phyloP scores from a whole-genome alignment of 2,329 filamentous ascomycete species.

The Clonostachys sp. region DNA sequence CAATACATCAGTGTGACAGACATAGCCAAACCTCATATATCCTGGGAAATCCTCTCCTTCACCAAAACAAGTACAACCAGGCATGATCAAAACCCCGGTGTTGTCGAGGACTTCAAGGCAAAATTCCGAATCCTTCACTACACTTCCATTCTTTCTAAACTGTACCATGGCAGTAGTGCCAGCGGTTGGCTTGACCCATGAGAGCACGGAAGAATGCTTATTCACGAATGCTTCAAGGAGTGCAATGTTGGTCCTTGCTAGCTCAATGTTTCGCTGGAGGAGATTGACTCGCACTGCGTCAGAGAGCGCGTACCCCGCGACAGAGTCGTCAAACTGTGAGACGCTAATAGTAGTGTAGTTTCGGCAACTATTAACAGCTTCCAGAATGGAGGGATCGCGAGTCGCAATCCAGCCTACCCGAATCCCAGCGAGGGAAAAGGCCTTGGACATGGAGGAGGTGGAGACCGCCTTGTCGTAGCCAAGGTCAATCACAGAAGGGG shows the following conservation, averaged over 20 bases:
- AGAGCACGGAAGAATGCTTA: constrained; percentile 56
- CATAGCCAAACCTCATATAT: constrained; percentile 75
- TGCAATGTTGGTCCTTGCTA: constrained; percentile 64
- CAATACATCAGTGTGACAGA: constrained; percentile 65
- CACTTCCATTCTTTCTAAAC: constrained; percentile 55
- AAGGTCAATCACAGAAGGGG: constrained; percentile 62
- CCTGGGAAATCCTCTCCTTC: constrained; percentile 61
- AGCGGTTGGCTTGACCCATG: constrained; percentile 70
- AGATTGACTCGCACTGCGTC: constrained; percentile 29
- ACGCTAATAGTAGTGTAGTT: constrained; percentile 88
- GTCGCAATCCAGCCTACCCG: constrained; percentile 80
- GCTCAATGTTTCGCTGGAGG: constrained; percentile 46
- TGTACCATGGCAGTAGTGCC: constrained; percentile 77
- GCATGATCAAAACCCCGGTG: constrained; percentile 70
- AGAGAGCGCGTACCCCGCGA: constrained; percentile 72
- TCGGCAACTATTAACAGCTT: constrained; percentile 57
- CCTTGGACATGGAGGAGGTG: constrained; percentile 81
- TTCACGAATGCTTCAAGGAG: constrained; percentile 65
- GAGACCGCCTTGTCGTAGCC: constrained; percentile 68
- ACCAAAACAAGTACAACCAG: constrained; percentile 72
- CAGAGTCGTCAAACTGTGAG: constrained; percentile 73
- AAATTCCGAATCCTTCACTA: constrained; percentile 69
- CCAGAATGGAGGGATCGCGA: constrained; percentile 56
- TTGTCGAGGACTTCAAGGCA: constrained; percentile 64
- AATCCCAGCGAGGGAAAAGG: constrained; percentile 77